Evolutionary conservation across 768 basidiomycete genomes (phyloP).

Genomic region (Hygrocybe punicea): DNA sequence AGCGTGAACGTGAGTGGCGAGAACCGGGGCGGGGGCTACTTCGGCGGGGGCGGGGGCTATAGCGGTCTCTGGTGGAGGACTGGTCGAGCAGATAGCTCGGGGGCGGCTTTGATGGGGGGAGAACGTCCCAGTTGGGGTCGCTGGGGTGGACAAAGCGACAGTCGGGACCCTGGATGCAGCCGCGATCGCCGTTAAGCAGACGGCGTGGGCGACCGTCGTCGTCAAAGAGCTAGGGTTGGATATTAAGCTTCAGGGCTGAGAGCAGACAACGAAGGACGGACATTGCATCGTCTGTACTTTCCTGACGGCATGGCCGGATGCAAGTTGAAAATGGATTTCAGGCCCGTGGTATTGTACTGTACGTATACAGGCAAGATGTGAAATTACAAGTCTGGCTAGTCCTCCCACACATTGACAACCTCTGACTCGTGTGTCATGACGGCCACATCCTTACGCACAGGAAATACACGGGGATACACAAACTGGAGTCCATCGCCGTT

Average conservation of each 20-base stretch:
- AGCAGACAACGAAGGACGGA: constrained; percentile 15
- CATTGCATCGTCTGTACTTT: constrained; percentile 9
- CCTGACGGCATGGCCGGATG: too few relatives aligned
- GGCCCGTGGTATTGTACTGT: too few relatives aligned
- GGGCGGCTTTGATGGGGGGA: constrained; percentile 9
- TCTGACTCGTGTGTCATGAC: constrained; percentile 87
- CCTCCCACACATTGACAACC: constrained; percentile 59
- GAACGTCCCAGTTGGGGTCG: constrained; percentile 22
- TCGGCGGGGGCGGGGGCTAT: not conserved
- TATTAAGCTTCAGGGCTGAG: not conserved
- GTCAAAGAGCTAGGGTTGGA: constrained; percentile 10
- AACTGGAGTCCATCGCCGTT: constrained; percentile 46
- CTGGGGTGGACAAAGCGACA: constrained; percentile 31
- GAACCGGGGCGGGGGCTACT: not conserved
- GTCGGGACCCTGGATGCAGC: constrained; percentile 9
- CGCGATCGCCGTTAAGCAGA: not conserved
- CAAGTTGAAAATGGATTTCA: too few relatives aligned
- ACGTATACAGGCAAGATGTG: not conserved
- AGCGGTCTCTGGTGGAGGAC: not conserved
- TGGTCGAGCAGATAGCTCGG: not conserved
- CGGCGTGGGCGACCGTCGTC: constrained; percentile 14
- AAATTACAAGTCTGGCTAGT: constrained; percentile 14
- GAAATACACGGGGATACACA: constrained; percentile 77
- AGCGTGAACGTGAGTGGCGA: not conserved
- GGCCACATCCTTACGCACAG: constrained; percentile 70